Evolutionary conservation across 2,329 filamentous ascomycete species (phyloP).

Genomic region (Lachnellula subtilissima): DNA sequence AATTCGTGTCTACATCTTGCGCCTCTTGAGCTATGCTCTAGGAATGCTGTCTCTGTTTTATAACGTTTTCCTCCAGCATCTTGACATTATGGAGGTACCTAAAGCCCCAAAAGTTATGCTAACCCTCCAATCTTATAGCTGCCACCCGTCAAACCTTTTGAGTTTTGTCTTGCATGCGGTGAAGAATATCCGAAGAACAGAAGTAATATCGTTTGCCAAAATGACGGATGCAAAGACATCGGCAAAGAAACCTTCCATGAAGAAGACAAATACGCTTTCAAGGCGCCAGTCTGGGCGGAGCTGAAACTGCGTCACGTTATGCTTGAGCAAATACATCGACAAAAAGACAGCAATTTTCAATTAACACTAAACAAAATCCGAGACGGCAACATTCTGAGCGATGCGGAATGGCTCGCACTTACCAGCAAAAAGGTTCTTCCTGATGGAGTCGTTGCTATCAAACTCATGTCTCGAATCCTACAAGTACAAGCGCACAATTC

Average conservation of each 20-base stretch:
- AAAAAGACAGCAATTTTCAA: slow-evolving; percentile 24
- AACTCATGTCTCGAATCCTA: slow-evolving; percentile 19
- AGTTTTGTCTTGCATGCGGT: slow-evolving; percentile 23
- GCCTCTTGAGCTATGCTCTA: no score
- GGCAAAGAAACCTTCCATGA: slow-evolving; percentile 1
- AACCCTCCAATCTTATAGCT: slow-evolving; percentile 8
- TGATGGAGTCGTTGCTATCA: slow-evolving; percentile 11
- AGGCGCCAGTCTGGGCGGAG: slow-evolving; percentile 21
- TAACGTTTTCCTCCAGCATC: no score
- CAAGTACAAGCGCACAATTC: slow-evolving; percentile 17
- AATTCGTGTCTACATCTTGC: no score
- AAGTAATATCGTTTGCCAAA: slow-evolving; percentile 1
- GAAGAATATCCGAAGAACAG: not conserved
- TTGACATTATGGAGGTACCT: no score
- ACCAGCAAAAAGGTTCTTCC: slow-evolving; percentile 14
- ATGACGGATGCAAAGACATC: slow-evolving; percentile 1
- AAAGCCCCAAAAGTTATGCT: no score
- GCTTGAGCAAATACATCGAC: slow-evolving; percentile 27
- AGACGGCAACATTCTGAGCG: slow-evolving; percentile 13
- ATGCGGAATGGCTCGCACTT: slow-evolving; percentile 21
- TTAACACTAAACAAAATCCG: slow-evolving; percentile 26
- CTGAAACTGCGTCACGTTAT: slow-evolving; percentile 21
- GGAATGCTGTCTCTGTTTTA: no score
- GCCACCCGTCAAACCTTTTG: slow-evolving; percentile 28
- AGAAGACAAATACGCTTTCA: slow-evolving; percentile 28